Evolutionary conservation across 2,329 filamentous ascomycete genomes (phyloP).

Genomic region (Paramyrothecium sp.): DNA sequence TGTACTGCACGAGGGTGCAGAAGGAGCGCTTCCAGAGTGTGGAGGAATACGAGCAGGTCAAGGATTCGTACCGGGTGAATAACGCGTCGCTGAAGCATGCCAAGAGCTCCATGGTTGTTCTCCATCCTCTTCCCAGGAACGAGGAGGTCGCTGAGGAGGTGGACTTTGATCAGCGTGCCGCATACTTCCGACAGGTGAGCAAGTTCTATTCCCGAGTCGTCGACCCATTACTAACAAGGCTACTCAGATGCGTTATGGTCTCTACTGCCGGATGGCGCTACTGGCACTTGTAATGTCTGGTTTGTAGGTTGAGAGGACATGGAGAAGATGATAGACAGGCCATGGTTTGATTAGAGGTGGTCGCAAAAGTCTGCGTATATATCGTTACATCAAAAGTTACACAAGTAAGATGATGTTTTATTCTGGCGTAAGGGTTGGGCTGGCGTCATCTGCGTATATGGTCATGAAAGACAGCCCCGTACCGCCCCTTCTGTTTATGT

Average conservation of each 20-base stretch:
- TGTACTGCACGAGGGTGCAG: slow-evolving; percentile 97
- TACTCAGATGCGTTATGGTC: slow-evolving; percentile 87
- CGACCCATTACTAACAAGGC: slow-evolving; percentile 38
- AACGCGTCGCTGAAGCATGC: slow-evolving; percentile 87
- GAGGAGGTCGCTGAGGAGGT: slow-evolving; percentile 93
- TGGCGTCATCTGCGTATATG: slow-evolving; percentile 8
- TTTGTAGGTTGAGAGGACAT: slow-evolving; percentile 17
- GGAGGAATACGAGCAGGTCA: slow-evolving; percentile 80
- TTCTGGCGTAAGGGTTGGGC: neutral
- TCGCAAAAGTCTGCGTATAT: neutral
- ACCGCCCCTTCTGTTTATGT: no score
- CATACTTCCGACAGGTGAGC: slow-evolving; percentile 98
- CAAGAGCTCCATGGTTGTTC: slow-evolving; percentile 88
- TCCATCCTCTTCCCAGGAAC: slow-evolving; percentile 94
- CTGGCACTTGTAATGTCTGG: slow-evolving; percentile 81
- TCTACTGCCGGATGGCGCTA: slow-evolving; percentile 97
- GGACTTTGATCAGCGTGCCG: slow-evolving; percentile 93
- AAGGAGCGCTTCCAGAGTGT: slow-evolving; percentile 89
- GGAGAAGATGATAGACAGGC: neutral
- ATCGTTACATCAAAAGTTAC: neutral
- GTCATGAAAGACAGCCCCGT: no score
- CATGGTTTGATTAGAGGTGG: neutral
- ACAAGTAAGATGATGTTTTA: neutral
- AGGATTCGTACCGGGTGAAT: slow-evolving; percentile 86
- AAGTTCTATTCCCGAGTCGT: neutral